Evolutionary conservation across 768 basidiomycete species (phyloP), one percentile per base, ranked within the genome.

Genomic region (Tulasnella sp.): DNA sequence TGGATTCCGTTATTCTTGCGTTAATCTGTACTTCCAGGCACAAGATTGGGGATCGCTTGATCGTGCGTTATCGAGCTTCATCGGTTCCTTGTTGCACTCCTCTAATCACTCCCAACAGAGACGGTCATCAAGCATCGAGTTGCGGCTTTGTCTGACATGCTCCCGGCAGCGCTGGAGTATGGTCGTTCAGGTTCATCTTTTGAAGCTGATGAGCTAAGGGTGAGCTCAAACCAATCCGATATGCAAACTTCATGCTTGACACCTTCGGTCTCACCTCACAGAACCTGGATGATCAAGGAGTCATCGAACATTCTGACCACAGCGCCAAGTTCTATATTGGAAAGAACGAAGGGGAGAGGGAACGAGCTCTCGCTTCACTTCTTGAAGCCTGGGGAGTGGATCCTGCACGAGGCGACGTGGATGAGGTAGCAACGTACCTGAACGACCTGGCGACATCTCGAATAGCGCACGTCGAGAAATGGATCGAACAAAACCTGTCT

Each of bases 31-130:
- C n/a, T 75, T 10, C 2, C 46, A 58, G 34, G 79, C 52, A 44
- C 73, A 78, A 71, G 91, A 92, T 80, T 92, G 91, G 91, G 89
- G 90, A 21, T 86, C 91, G 0, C 85, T 91, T 74, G 91, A 91
- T 72, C 90, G 91, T 92, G 81, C 74, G 90, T 83, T 16, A 36
- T 75, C 79, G 5, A 38, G 27, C 71, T 14, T 18, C 19, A 14
- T 79, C 42, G 24, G 10, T 21, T 1, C 3, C 19, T n/a, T 39
- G 24, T 42, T 38, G 14, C 36, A 5, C 52, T 75, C 10, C 12
- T 78, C 89, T 88, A 89, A 85, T 24, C 88, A 89, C 83, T 87
- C 86, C 3, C 72, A 39, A 24, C 79, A 85, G 85, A 84, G 75
- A 85, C 83, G 56, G 82, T 85, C n/a, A 83, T 83, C 8, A 77